Base-by-base conservation (phyloP, 2,329 filamentous ascomycete species). In the Xylariales sp. region DNA sequence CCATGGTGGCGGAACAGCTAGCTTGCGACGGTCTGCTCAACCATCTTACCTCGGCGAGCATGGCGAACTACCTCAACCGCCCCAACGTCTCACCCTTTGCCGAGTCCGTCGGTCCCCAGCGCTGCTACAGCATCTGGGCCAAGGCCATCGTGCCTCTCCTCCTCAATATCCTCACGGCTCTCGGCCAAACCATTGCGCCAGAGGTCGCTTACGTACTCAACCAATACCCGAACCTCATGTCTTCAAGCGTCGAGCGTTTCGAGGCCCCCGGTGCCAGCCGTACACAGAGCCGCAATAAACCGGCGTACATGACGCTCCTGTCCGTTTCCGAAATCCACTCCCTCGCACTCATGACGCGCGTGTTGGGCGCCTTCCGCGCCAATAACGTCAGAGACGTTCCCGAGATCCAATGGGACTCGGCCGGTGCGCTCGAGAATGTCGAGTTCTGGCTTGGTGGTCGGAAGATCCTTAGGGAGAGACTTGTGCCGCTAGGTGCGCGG, bases 151-250 rank as follows among this genome's bases (percentile, higher is more conserved):
- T 98, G 3, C 93, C 93, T 0, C 69, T 98, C 14, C 84, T 91
- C 46, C 75, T 98, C 32, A 97, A 97, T 60, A 73, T 98, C 20
- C 76, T 98, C 15, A 80, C 84, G 45, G 81, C 86, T 9, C 80
- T 98, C 14, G 88, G 89, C 9, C 76, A 82, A 1, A 85, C 87
- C 2, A 80, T 95, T 34, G 90, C 89, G 0, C 80, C 84, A 0
- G 93, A 98, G 61, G 80, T 97, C 5, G 79, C 86, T 0, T 82
- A 83, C 44, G 94, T 97, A 58, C 73, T 98, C 20, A 95, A 94
- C 57, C 85, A 89, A 58, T 98, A 95, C 61, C 84, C 87, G 9
- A 76, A 81, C 34, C 82, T 97, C 44, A 73, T 98, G 8, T 65
- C 69, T 31, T 79, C 86, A 21, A 87, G 87, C 10, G 76, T 84